Percentiles rank a stretch among this genome's conserved stretches.
These are phyloP conservation scores for Phytophthora macrochlamydospora DNA, from an alignment of 352 stramenopile species.

Conservation along the genomic window DNA sequence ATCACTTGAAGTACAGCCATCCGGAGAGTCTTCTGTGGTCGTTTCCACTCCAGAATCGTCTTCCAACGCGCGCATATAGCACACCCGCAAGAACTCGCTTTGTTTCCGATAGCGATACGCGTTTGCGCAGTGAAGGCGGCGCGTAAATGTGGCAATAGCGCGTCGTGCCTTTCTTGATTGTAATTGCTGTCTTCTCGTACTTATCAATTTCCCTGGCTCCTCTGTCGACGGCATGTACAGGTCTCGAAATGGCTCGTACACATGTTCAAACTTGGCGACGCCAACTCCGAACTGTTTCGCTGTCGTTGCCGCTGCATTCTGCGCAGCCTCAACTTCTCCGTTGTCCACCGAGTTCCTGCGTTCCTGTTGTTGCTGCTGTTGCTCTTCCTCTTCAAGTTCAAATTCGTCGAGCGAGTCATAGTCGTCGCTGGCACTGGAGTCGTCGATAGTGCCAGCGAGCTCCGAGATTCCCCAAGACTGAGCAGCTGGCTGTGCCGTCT, in stretches of 20 bases:
- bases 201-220: not conserved
- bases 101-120: constrained; percentile 62
- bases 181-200: constrained; percentile 9
- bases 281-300: constrained; percentile 18
- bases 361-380: constrained; percentile 20
- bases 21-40: constrained; percentile 9
- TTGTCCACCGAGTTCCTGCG: constrained; percentile 18
- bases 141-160: constrained; percentile 41
- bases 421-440: constrained; percentile 33
- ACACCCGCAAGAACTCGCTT: constrained; percentile 69
- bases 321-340: constrained; percentile 12
- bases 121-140: constrained; percentile 47
- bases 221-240: constrained; percentile 40
- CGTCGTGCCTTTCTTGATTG: constrained; percentile 32
- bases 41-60: constrained; percentile 30
- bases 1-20: not conserved
- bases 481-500: constrained; percentile 27
- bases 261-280: constrained; percentile 44
- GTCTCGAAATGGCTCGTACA: constrained; percentile 64
- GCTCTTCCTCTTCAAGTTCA: constrained; percentile 29
- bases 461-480: constrained; percentile 27
- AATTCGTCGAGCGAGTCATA: constrained; percentile 37
- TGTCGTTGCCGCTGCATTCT: not conserved
- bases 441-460: constrained; percentile 24
- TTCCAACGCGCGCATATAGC: constrained; percentile 63